phyloP scores from a whole-genome alignment of 352 stramenopile species.

The Plasmopara muralis region DNA sequence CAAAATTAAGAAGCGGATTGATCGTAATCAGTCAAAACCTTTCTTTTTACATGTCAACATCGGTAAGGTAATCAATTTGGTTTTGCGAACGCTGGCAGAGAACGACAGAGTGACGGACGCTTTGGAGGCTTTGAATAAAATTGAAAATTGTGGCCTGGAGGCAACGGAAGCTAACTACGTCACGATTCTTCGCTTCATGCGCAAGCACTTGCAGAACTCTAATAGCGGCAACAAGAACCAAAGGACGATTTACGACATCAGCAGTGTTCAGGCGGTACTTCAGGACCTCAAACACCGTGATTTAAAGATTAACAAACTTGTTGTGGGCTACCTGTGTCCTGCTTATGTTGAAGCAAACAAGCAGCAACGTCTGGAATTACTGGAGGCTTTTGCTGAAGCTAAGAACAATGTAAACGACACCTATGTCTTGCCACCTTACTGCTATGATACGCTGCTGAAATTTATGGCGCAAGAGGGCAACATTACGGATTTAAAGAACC shows the following conservation, averaged over 20 bases:
- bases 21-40: constrained; percentile 6
- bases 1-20: constrained; percentile 19
- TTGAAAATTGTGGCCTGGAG: constrained; percentile 28
- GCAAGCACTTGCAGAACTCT: constrained; percentile 16
- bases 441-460: constrained; percentile 42
- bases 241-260: constrained; percentile 32
- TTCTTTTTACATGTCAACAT: constrained; percentile 39
- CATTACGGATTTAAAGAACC: constrained; percentile 27
- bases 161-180: constrained; percentile 36
- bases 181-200: constrained; percentile 43
- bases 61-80: constrained; percentile 38
- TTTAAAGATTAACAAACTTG: constrained; percentile 33
- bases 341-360: constrained; percentile 40
- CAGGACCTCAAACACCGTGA: constrained; percentile 33
- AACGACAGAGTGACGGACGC: constrained; percentile 33
- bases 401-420: constrained; percentile 26
- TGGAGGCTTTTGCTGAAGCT: constrained; percentile 44
- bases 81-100: constrained; percentile 41
- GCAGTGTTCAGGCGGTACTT: constrained; percentile 33
- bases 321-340: constrained; percentile 41
- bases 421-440: constrained; percentile 37
- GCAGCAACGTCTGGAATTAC: constrained; percentile 45
- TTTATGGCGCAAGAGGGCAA: constrained; percentile 30
- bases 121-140: constrained; percentile 28
- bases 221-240: constrained; percentile 18